These are phyloP conservation scores for Polytolypa hystricis DNA, from an alignment of 2,329 filamentous ascomycete genomes.

Conservation along the genomic window DNA sequence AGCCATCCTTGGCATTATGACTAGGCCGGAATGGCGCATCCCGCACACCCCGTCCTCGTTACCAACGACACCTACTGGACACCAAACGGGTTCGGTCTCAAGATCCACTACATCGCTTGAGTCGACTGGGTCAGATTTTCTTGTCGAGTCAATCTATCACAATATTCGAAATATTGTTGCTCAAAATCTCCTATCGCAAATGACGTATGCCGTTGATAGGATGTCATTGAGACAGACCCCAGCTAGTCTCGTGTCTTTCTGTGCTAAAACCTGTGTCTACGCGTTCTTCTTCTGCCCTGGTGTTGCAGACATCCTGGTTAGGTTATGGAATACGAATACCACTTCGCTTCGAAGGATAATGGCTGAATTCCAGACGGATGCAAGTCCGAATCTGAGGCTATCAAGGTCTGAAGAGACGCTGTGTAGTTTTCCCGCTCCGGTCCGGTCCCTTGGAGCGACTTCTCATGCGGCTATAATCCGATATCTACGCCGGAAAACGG, in stretches of 20 bases:
- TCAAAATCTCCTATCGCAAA: slow-evolving; percentile 69
- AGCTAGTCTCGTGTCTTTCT: slow-evolving; percentile 67
- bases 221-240: slow-evolving; percentile 68
- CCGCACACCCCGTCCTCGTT: slow-evolving; percentile 49
- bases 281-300: slow-evolving; percentile 88
- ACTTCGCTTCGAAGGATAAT: slow-evolving; percentile 61
- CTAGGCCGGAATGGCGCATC: slow-evolving; percentile 74
- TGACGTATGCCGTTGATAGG: slow-evolving; percentile 78
- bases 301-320: slow-evolving; percentile 69
- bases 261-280: slow-evolving; percentile 82
- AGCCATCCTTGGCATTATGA: slow-evolving; percentile 70
- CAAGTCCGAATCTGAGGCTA: slow-evolving; percentile 37
- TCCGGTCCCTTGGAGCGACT: slow-evolving; percentile 51
- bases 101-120: slow-evolving; percentile 48
- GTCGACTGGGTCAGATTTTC: slow-evolving; percentile 53
- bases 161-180: slow-evolving; percentile 82
- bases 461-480: slow-evolving; percentile 50
- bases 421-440: slow-evolving; percentile 56
- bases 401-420: slow-evolving; percentile 51
- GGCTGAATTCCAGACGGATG: slow-evolving; percentile 55
- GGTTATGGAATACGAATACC: slow-evolving; percentile 64
- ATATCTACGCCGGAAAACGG: slow-evolving; percentile 53
- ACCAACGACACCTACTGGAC: slow-evolving; percentile 40
- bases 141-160: slow-evolving; percentile 68
- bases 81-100: slow-evolving; percentile 25